Percentiles rank a stretch among this genome's conserved stretches.
Evolutionary conservation across 2,329 filamentous ascomycete species (phyloP).

Genomic region (Exophiala lecanii-corni): DNA sequence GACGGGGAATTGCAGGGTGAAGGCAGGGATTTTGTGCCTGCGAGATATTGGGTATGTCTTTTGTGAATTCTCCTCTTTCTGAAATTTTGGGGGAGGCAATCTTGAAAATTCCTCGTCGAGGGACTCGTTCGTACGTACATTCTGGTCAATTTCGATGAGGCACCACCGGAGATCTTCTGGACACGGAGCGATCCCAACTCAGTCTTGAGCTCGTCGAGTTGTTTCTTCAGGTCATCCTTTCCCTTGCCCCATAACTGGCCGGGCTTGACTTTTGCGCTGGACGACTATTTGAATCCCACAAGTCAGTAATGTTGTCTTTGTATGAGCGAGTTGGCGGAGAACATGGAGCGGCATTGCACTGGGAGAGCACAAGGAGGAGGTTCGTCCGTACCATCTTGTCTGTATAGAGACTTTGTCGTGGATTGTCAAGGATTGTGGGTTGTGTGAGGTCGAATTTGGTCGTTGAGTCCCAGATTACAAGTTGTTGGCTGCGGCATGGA

Average conservation of each 20-base stretch:
- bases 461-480: conserved; percentile 5
- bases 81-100: no score
- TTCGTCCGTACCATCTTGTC: conserved; percentile 26
- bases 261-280: conserved; percentile 76
- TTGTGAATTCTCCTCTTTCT: no score
- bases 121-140: no score
- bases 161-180: conserved; percentile 89
- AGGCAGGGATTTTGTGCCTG: no score
- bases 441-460: conserved; percentile 12
- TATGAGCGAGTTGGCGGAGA: neutral
- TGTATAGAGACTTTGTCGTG: conserved; percentile 17
- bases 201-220: conserved; percentile 89
- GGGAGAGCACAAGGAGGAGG: no score
- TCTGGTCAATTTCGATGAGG: conserved; percentile 92
- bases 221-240: conserved; percentile 97
- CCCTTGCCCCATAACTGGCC: conserved; percentile 96
- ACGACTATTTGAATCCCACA: conserved; percentile 44
- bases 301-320: neutral
- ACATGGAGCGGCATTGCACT: neutral
- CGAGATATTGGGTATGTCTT: no score
- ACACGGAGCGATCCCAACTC: conserved; percentile 95
- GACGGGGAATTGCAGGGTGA: no score
- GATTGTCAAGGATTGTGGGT: conserved; percentile 8
- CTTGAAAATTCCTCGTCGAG: no score
- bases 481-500: conserved; percentile 6